Conservation (phyloP, 208 protist genomes). For the Polymyxa betae region DNA sequence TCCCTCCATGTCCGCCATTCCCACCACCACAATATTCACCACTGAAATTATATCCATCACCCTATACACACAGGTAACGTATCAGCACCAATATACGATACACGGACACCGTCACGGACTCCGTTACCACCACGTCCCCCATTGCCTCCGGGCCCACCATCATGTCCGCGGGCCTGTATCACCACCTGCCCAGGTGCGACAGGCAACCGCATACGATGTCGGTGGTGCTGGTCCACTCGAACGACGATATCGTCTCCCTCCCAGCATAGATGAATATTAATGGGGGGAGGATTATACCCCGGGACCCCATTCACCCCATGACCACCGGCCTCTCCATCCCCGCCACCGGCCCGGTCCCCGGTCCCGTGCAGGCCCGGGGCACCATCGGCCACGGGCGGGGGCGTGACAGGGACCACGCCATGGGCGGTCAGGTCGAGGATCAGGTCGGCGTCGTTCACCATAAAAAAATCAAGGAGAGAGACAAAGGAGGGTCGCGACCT, state of each 20-base stretch:
- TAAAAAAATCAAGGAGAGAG: too few relatives aligned
- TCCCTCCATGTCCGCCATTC: conserved; percentile 1
- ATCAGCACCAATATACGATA: not conserved
- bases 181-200: not conserved
- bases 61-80: not conserved
- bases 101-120: not conserved
- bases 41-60: not conserved
- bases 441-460: too few relatives aligned
- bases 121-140: not conserved
- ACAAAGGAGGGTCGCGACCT: too few relatives aligned
- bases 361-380: not conserved
- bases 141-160: not conserved
- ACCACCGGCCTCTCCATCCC: not conserved
- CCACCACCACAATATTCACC: not conserved
- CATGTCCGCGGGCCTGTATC: not conserved
- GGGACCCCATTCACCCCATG: conserved; percentile 16
- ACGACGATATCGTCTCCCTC: not conserved
- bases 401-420: too few relatives aligned
- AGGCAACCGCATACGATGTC: not conserved
- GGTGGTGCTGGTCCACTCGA: not conserved
- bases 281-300: conserved; percentile 19
- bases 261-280: not conserved
- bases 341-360: not conserved
- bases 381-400: not conserved
- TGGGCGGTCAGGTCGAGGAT: not conserved